A percentile compares a stretch with the other conserved stretches of the same genome.
phyloP scores from a whole-genome alignment of 805 yeast species.

The Priceomyces carsonii region DNA sequence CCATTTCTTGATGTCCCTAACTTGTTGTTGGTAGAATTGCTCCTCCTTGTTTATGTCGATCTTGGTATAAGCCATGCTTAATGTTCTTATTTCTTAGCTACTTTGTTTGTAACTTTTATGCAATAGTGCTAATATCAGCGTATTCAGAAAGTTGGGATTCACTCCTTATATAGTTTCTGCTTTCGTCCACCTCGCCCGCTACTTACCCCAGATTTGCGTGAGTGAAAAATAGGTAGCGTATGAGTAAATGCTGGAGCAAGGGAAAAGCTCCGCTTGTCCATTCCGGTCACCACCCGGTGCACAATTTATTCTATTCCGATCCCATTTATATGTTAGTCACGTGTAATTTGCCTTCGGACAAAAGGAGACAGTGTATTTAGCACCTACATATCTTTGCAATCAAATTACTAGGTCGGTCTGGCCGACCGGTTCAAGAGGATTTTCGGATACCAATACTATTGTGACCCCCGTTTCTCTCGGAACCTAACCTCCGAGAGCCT shows the following conservation, averaged over 20 bases:
- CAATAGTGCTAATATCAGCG: too few relatives aligned
- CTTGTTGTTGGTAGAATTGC: constrained; percentile 62
- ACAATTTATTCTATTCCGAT: too few relatives aligned
- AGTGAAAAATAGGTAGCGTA: constrained; percentile 1
- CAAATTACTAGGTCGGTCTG: too few relatives aligned
- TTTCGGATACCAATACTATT: too few relatives aligned
- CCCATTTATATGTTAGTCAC: too few relatives aligned
- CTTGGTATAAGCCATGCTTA: constrained; percentile 51
- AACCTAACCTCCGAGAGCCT: too few relatives aligned
- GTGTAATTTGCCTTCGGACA: constrained; percentile 2
- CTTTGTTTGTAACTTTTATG: too few relatives aligned
- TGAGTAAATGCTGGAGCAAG: constrained; percentile 3
- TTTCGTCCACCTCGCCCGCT: neutral
- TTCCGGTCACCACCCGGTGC: neutral
- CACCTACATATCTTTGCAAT: too few relatives aligned
- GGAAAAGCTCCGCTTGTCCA: constrained; percentile 4
- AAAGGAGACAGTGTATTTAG: constrained; percentile 1
- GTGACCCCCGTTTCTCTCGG: too few relatives aligned
- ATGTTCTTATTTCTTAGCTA: constrained; percentile 9
- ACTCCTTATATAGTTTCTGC: constrained; percentile 5
- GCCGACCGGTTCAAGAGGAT: too few relatives aligned
- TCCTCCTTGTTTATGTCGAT: constrained; percentile 66
- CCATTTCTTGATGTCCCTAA: constrained; percentile 78
- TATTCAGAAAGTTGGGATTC: neutral
- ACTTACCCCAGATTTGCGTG: constrained; percentile 7